Percentiles rank a stretch among this genome's conserved stretches.
phyloP scores from a whole-genome alignment of 805 yeast genomes.

The Kluyveromyces nonfermentans region DNA sequence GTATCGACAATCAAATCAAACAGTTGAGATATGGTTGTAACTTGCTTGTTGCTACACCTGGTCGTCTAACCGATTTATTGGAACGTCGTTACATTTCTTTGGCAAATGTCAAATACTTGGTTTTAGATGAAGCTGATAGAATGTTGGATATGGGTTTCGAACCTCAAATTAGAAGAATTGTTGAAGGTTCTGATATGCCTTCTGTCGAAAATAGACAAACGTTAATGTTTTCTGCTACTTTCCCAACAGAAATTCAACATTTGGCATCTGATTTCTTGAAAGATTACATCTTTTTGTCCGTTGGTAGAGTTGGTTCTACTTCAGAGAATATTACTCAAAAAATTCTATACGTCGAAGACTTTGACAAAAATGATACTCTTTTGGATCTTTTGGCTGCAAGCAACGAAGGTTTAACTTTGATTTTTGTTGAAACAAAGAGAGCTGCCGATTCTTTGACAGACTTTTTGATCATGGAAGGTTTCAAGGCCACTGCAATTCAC shows the following conservation, averaged over 20 bases:
- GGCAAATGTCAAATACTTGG: constrained; percentile 83
- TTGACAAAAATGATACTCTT: constrained; percentile 83
- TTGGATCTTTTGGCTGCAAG: constrained; percentile 78
- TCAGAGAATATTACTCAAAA: constrained; percentile 97
- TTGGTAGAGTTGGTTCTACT: constrained; percentile 98
- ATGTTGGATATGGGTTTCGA: constrained; percentile 99
- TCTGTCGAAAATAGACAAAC: constrained; percentile 86
- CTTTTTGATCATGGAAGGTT: constrained; percentile 76
- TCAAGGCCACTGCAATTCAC: constrained; percentile 97
- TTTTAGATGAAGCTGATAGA: constrained; percentile 98
- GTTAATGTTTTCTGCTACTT: constrained; percentile 96
- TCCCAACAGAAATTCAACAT: constrained; percentile 96
- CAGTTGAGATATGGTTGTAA: constrained; percentile 92
- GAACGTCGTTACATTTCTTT: constrained; percentile 93
- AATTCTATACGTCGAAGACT: constrained; percentile 83
- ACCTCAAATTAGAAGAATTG: constrained; percentile 98
- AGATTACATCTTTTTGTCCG: constrained; percentile 91
- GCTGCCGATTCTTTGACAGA: constrained; percentile 96
- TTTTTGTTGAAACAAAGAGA: constrained; percentile 97
- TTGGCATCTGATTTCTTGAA: constrained; percentile 95
- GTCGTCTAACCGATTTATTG: constrained; percentile 91
- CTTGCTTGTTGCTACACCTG: constrained; percentile 96
- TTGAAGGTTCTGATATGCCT: constrained; percentile 98
- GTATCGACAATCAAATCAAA: constrained; percentile 77
- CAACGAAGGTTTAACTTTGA: constrained; percentile 78